These are phyloP conservation scores for Colletotrichum sp. DNA, from an alignment of 2,329 filamentous ascomycete species.

Conservation along the genomic window DNA sequence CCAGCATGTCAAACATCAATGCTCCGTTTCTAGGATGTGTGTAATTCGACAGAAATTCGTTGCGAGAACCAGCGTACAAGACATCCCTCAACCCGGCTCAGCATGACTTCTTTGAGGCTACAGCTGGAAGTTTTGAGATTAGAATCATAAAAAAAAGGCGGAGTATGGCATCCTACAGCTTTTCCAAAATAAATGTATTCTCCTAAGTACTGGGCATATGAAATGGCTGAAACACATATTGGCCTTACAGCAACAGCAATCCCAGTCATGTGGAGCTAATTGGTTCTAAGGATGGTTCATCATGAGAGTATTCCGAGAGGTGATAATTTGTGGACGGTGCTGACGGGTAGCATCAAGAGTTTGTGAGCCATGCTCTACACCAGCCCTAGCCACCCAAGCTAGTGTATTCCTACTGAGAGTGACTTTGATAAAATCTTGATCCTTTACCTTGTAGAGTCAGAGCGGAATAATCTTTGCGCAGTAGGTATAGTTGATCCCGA, in stretches of 20 bases:
- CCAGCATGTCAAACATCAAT: background rate
- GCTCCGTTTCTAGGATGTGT: background rate
- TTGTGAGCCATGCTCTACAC: background rate
- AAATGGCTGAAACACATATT: background rate
- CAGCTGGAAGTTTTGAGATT: background rate
- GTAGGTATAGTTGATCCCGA: background rate
- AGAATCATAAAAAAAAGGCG: background rate
- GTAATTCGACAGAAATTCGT: background rate
- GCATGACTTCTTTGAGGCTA: background rate
- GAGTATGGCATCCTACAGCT: background rate
- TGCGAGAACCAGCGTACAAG: background rate
- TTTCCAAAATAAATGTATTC: background rate
- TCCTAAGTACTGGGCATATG: background rate
- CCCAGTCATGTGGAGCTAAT: background rate
- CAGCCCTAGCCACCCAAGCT: background rate
- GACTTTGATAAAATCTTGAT: background rate
- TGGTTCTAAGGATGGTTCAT: background rate
- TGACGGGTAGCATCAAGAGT: background rate
- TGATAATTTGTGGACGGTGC: background rate
- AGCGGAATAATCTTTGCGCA: background rate
- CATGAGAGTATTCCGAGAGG: background rate
- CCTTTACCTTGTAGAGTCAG: background rate
- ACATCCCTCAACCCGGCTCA: background rate
- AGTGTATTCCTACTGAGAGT: background rate
- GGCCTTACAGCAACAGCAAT: background rate